These are phyloP conservation scores for Clitopilus passeckerianus DNA, from an alignment of 768 basidiomycete genomes.

Conservation along the genomic window DNA sequence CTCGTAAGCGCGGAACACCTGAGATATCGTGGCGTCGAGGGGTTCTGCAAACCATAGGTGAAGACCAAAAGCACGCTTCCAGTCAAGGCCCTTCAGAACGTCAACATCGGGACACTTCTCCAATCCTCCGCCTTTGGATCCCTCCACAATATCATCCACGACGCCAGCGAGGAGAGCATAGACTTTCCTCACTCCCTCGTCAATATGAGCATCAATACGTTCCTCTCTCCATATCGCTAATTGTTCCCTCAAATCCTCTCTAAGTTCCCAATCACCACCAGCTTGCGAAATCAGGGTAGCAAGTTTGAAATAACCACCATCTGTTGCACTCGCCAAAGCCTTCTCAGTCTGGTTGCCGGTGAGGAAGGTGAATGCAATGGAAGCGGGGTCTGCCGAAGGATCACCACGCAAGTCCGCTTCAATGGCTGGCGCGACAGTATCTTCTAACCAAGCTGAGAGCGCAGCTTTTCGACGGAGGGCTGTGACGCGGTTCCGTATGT, in stretches of 20 bases:
- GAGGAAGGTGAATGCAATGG: constrained; percentile 68
- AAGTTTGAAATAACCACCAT: constrained; percentile 75
- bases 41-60: constrained; percentile 85
- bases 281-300: constrained; percentile 88
- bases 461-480: constrained; percentile 72
- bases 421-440: constrained; percentile 61
- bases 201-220: constrained; percentile 63
- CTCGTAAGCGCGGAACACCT: constrained; percentile 64
- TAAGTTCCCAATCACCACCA: constrained; percentile 71
- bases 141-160: constrained; percentile 54
- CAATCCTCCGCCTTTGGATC: constrained; percentile 44
- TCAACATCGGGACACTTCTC: constrained; percentile 51
- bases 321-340: constrained; percentile 70
- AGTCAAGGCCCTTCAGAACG: constrained; percentile 75
- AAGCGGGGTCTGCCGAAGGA: constrained; percentile 36
- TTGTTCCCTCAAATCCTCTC: constrained; percentile 69
- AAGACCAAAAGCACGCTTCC: constrained; percentile 91
- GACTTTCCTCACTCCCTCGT: constrained; percentile 65
- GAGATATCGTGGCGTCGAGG: constrained; percentile 63
- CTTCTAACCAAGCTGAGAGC: constrained; percentile 82
- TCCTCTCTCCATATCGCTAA: constrained; percentile 81
- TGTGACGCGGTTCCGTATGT: constrained; percentile 56
- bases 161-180: constrained; percentile 81
- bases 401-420: constrained; percentile 57
- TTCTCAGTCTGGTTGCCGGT: constrained; percentile 86